phyloP scores from a whole-genome alignment of 495 filamentous ascomycete genomes.

The Talaromyces thailandensis region DNA sequence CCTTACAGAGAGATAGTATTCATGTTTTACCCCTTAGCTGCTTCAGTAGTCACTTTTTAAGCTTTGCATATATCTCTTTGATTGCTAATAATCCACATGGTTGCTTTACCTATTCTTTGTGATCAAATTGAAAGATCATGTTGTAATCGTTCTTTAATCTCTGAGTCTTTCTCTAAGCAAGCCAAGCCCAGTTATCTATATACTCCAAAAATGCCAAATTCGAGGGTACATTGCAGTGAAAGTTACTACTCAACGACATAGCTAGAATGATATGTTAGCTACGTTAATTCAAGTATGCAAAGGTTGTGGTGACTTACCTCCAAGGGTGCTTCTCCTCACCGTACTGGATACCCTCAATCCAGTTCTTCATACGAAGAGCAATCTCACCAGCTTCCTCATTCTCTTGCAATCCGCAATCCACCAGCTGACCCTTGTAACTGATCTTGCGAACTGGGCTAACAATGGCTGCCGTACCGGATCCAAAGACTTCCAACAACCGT shows the following conservation, averaged over 20 bases:
- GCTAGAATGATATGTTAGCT: neutral
- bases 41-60: too few species aligned
- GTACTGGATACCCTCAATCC: slow-evolving; percentile 94
- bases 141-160: neutral
- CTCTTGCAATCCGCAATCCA: slow-evolving; percentile 69
- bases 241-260: neutral
- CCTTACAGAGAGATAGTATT: too few species aligned
- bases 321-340: slow-evolving; percentile 84
- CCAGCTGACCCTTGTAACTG: slow-evolving; percentile 68
- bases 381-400: slow-evolving; percentile 81
- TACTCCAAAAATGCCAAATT: slow-evolving; percentile 1
- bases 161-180: neutral
- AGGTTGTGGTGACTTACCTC: slow-evolving; percentile 40
- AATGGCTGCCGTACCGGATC: slow-evolving; percentile 76
- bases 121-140: neutral
- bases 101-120: neutral
- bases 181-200: neutral
- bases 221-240: neutral
- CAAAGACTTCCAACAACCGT: slow-evolving; percentile 83
- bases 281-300: too few species aligned
- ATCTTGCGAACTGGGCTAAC: slow-evolving; percentile 74
- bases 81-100: neutral
- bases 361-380: slow-evolving; percentile 77
- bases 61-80: too few species aligned
- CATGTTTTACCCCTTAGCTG: too few species aligned